Evolutionary conservation across 108 stramenopile genomes (phyloP).

Genomic region (Cyclotella atomus): DNA sequence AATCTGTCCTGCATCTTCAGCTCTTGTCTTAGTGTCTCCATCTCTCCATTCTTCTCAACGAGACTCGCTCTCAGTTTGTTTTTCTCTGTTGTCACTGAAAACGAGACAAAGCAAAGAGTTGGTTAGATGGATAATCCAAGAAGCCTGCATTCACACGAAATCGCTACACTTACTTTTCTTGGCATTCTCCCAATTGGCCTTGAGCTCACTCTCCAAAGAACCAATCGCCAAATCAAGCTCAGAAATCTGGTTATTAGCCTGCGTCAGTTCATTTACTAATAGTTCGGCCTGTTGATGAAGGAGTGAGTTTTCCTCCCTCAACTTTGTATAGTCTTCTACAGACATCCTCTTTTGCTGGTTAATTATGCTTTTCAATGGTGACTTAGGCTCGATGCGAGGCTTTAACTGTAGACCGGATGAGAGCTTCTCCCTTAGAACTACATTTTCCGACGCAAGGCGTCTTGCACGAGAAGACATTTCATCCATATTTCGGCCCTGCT

Average conservation of each 20-base stretch:
- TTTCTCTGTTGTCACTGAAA: conserved; percentile 40
- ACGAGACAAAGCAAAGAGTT: neutral
- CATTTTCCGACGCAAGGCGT: conserved; percentile 35
- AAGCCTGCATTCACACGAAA: neutral
- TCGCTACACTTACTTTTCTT: conserved; percentile 12
- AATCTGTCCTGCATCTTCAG: conserved; percentile 11
- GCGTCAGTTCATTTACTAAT: conserved; percentile 30
- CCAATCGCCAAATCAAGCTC: conserved; percentile 28
- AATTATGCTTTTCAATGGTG: conserved; percentile 23
- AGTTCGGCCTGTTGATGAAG: conserved; percentile 39
- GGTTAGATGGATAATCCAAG: neutral
- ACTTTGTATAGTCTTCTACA: neutral
- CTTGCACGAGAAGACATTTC: conserved; percentile 29
- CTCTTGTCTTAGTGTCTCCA: conserved; percentile 22
- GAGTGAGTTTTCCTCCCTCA: conserved; percentile 33
- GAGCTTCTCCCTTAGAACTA: conserved; percentile 27
- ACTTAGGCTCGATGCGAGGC: neutral
- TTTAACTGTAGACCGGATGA: conserved; percentile 21
- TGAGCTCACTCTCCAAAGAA: conserved; percentile 24
- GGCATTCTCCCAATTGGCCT: conserved; percentile 15
- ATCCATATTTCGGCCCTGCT: conserved; percentile 43
- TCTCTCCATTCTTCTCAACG: conserved; percentile 17
- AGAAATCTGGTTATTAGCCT: conserved; percentile 26
- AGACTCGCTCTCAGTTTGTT: conserved; percentile 10
- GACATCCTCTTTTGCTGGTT: conserved; percentile 3